phyloP scores from a whole-genome alignment of 2,329 filamentous ascomycete genomes.

The Emericellopsis atlantica region DNA sequence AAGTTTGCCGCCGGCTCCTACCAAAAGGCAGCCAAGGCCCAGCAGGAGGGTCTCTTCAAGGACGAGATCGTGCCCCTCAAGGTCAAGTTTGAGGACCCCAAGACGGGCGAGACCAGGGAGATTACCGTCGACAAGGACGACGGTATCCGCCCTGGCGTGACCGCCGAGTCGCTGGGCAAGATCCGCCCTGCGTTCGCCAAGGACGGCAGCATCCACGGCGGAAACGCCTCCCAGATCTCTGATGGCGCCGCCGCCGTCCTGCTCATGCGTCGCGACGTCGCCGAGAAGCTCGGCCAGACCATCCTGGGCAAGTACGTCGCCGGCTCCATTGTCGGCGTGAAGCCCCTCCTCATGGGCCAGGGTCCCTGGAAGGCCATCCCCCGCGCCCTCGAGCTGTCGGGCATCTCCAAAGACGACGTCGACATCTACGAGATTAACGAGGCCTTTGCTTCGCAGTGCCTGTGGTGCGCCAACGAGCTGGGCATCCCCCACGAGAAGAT shows the following conservation, averaged over 20 bases:
- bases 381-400: constrained; percentile 76
- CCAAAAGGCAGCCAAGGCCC: constrained; percentile 77
- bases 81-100: constrained; percentile 81
- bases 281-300: constrained; percentile 73
- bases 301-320: constrained; percentile 89
- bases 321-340: constrained; percentile 75
- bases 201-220: constrained; percentile 87
- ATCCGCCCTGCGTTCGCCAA: constrained; percentile 84
- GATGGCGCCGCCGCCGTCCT: constrained; percentile 92
- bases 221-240: constrained; percentile 90
- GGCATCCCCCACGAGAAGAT: constrained; percentile 75
- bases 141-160: constrained; percentile 75
- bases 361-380: constrained; percentile 95
- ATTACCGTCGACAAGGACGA: constrained; percentile 80
- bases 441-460: constrained; percentile 88
- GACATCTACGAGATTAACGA: constrained; percentile 99
- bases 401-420: constrained; percentile 77
- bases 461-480: constrained; percentile 87
- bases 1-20: constrained; percentile 90
- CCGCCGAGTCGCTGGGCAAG: constrained; percentile 77
- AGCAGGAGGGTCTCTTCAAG: constrained; percentile 80
- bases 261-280: constrained; percentile 87
- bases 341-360: constrained; percentile 89
- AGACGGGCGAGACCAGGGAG: constrained; percentile 73
- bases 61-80: constrained; percentile 82